Evolutionary conservation across 2,329 filamentous ascomycete genomes (phyloP).

Genomic region (Periconia sp.): DNA sequence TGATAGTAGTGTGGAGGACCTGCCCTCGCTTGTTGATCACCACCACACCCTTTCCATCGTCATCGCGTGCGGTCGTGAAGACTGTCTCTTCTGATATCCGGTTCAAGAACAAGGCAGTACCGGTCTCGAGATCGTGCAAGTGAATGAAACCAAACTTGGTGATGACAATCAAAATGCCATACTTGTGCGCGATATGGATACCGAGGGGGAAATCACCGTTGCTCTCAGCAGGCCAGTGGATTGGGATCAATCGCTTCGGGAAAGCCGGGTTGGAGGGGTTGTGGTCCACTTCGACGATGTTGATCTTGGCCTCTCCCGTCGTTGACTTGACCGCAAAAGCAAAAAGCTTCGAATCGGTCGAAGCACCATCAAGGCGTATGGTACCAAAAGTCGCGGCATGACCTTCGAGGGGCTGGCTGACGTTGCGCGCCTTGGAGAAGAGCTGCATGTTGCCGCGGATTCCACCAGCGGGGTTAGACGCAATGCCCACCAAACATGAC

Average conservation of each 20-base stretch:
- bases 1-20: conserved; percentile 89
- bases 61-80: conserved; percentile 87
- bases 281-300: conserved; percentile 97
- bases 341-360: conserved; percentile 91
- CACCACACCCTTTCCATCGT: conserved; percentile 82
- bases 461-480: conserved; percentile 86
- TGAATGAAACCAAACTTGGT: conserved; percentile 99
- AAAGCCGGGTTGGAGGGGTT: conserved; percentile 85
- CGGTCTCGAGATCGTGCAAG: conserved; percentile 95
- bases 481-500: conserved; percentile 97
- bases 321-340: conserved; percentile 92
- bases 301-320: conserved; percentile 82
- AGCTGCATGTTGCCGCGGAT: conserved; percentile 97
- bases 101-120: conserved; percentile 98
- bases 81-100: conserved; percentile 99
- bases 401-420: conserved; percentile 97
- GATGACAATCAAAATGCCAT: conserved; percentile 94
- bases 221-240: conserved; percentile 95
- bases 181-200: conserved; percentile 95
- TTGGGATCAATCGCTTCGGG: conserved; percentile 93
- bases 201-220: conserved; percentile 97
- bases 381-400: conserved; percentile 95
- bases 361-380: conserved; percentile 82
- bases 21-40: conserved; percentile 98
- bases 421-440: conserved; percentile 92